Base-by-base conservation (phyloP, 345 rosid species). In the Salix exigua region DNA sequence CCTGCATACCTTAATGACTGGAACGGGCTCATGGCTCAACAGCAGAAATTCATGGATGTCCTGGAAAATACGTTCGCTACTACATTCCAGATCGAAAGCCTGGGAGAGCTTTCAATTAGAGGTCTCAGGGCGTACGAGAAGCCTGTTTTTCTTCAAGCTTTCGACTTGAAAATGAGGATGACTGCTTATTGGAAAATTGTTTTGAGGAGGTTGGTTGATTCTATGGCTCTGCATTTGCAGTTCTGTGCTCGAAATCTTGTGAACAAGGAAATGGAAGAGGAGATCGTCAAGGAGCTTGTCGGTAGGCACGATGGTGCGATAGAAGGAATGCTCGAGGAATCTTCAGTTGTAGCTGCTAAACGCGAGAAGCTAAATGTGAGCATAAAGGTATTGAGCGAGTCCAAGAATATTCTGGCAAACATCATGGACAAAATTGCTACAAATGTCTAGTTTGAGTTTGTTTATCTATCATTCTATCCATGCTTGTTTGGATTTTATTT, bases 141-240 rank as follows among this genome's bases (percentile, higher is more conserved):
- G 86, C 82, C 0, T 80, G 53, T 1, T 40, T 11, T 40, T 13
- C 44, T 40, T 40, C 44, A 40, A 40, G 44, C 44, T 40, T 40
- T 40, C 44, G 44, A 40, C 44, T 40, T 40, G 44, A 40, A 40
- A 40, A 40, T 40, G 44, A 40, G 44, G 82, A 74, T 81, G 23
- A 42, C 50, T 7, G 66, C 83, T 0, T 86, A 86, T 44, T 86
- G 86, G 88, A 42, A 70, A 9, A 76, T 86, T 1, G 86, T 77
- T 0, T 1, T 72, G 23, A 53, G 70, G 4, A 81, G 88, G 81
- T 33, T 85, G 60, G 82, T 83, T 0, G 88, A 85, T 2, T 71
- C 30, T 1, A 51, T 86, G 46, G 85, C 82, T 0, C 46, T 86
- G 9, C 67, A 86, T 33, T 66, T 86, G 37, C 87, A 77, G 16